phyloP scores from a whole-genome alignment of 2,329 filamentous ascomycete species.

The Camptophora hylomeconis region DNA sequence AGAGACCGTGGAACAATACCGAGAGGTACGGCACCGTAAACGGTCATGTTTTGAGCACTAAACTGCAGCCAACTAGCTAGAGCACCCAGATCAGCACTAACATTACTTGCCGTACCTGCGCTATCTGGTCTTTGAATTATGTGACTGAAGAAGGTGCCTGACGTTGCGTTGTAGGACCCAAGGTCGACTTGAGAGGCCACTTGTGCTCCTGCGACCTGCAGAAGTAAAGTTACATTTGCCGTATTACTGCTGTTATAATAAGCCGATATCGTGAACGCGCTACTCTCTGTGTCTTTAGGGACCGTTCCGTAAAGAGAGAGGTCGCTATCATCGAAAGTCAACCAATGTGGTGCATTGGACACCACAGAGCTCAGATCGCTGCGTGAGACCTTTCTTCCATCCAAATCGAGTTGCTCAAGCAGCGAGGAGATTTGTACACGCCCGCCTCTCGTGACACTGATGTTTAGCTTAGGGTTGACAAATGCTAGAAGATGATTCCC shows the following conservation, averaged over 20 bases:
- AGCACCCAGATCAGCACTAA: conserved; percentile 1
- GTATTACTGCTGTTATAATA: conserved; percentile 47
- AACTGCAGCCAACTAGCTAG: conserved; percentile 1
- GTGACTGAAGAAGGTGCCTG: conserved; percentile 37
- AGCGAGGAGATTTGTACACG: conserved; percentile 42
- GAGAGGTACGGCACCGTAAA: conserved; percentile 3
- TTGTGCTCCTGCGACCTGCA: conserved; percentile 26
- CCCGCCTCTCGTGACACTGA: conserved; percentile 45
- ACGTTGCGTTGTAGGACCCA: conserved; percentile 35
- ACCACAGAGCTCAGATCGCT: conserved; percentile 40
- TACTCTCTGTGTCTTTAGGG: conserved; percentile 42
- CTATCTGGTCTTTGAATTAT: conserved; percentile 23
- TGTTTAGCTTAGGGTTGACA: conserved; percentile 39
- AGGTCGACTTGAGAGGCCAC: conserved; percentile 28
- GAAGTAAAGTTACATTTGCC: conserved; percentile 42
- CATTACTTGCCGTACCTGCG: conserved; percentile 14
- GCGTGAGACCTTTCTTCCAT: conserved; percentile 38
- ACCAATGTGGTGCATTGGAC: conserved; percentile 52
- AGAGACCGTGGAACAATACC: no score
- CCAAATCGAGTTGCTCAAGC: conserved; percentile 40
- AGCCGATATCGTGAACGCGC: conserved; percentile 50
- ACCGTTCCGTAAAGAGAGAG: conserved; percentile 54
- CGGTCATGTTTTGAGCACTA: conserved; percentile 1
- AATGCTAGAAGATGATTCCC: conserved; percentile 58
- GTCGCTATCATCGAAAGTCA: conserved; percentile 49